A percentile compares a stretch with the other conserved stretches of the same genome.
Evolutionary conservation across 768 basidiomycete genomes (phyloP).

Genomic region (Psilocybe cyanescens): DNA sequence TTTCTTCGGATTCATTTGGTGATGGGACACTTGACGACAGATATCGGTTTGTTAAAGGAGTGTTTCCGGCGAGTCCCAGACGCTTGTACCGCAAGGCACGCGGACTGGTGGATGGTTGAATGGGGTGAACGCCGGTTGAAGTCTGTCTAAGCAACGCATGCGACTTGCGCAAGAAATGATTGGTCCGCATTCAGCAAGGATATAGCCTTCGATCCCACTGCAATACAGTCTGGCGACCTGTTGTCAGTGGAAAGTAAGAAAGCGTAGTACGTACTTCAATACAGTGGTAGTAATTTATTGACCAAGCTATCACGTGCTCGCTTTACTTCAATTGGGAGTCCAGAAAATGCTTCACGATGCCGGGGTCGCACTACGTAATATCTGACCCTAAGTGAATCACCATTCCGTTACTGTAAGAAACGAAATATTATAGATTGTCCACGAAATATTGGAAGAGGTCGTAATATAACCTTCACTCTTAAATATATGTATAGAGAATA

Average conservation of each 20-base stretch:
- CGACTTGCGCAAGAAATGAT: constrained; percentile 40
- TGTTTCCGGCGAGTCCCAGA: constrained; percentile 6
- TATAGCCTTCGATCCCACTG: background rate
- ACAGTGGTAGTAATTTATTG: background rate
- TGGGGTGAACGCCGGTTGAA: constrained; percentile 18
- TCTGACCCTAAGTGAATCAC: too few relatives aligned
- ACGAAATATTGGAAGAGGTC: constrained; percentile 3
- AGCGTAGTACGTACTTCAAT: background rate
- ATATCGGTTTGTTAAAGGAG: constrained; percentile 13
- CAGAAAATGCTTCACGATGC: too few relatives aligned
- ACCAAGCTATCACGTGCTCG: constrained; percentile 2
- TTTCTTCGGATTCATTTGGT: constrained; percentile 19
- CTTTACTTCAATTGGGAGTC: background rate
- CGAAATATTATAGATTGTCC: constrained; percentile 13
- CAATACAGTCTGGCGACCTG: background rate
- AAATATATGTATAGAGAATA: constrained; percentile 13
- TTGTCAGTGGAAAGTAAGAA: background rate
- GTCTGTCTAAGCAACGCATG: constrained; percentile 39
- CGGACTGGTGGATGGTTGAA: constrained; percentile 17
- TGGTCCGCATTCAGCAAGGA: constrained; percentile 39
- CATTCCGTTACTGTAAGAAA: too few relatives aligned
- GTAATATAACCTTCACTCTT: constrained; percentile 5
- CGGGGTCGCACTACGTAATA: too few relatives aligned
- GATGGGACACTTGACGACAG: constrained; percentile 17
- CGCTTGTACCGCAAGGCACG: constrained; percentile 19